phyloP scores from a whole-genome alignment of 1,284 basidiomycete genomes.

The Marasmius tenuissimus region DNA sequence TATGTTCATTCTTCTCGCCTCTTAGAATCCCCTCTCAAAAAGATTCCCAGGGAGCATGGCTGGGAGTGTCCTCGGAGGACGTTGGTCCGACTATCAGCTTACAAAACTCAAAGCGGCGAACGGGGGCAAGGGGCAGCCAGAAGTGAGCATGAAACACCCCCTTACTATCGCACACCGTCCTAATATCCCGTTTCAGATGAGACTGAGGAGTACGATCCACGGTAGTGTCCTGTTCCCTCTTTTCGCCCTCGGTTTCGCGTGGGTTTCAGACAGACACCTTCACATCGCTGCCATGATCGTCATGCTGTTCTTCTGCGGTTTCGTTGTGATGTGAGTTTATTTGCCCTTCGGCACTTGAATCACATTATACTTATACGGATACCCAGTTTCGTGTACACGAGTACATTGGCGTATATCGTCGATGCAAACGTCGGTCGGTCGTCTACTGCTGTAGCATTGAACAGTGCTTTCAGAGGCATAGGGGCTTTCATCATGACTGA shows the following conservation, averaged over 20 bases:
- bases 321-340: constrained; percentile 63
- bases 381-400: constrained; percentile 66
- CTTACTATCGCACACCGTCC: background rate
- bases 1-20: constrained; percentile 24
- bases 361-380: constrained; percentile 17
- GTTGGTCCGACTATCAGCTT: constrained; percentile 73
- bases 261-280: constrained; percentile 67
- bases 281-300: constrained; percentile 65
- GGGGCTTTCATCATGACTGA: constrained; percentile 73
- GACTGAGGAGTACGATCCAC: constrained; percentile 61
- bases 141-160: constrained; percentile 42
- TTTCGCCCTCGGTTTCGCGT: constrained; percentile 70
- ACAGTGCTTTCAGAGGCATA: constrained; percentile 70
- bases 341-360: background rate
- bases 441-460: constrained; percentile 67
- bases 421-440: constrained; percentile 78
- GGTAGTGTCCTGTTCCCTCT: constrained; percentile 58
- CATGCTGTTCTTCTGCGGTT: constrained; percentile 65
- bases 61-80: constrained; percentile 76
- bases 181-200: constrained; percentile 53
- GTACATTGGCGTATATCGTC: constrained; percentile 73
- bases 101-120: constrained; percentile 55
- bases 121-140: constrained; percentile 62
- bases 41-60: constrained; percentile 51
- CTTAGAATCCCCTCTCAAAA: background rate